Evolutionary conservation across 805 yeast genomes (phyloP), one percentile per base, ranked within the genome.

Genomic region (Candida caryicola): DNA sequence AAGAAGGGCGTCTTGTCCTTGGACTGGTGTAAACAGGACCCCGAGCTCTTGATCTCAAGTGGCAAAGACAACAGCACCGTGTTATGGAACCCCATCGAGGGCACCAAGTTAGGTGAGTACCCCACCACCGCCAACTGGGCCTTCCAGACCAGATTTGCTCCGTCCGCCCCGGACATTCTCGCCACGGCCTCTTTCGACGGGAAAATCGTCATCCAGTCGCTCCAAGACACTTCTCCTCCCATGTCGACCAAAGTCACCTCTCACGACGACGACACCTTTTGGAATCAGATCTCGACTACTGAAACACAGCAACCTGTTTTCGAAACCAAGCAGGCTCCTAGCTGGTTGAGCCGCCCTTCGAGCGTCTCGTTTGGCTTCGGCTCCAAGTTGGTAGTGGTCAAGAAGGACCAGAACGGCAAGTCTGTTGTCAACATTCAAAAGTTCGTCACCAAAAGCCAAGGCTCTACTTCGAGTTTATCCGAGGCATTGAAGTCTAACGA

Each of bases 51-150:
- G 51, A 66, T 93, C 30, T 86, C 97, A n/a, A 77, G 91, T 57
- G 97, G 97, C 43, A 85, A 87, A 54, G 99, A 93, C 62, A 89
- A 89, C 59, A 69, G 87, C 23, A 87, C 95, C 4, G 65, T 81
- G 45, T 68, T 93, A 50, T 93, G 99, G 99, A 88, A 93, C 60
- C 96, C 97, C 18, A 65, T 77, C 37, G 64, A 75, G 15, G 95
- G 90, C 33, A 69, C 68, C 40, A 75, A 78, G 53, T 66, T 91
- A 46, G 95, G 93, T 4, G 85, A 87, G 55, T 93, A 86, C 60
- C 97, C 98, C 37, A 77, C 95, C 9, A 77, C 95, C 25, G 85
- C 95, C 26, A 90, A 88, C 62, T 93, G 99, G 99, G 82, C 86
- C 10, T 93, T 89, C 66, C 81, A 87, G 64, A 77, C 96, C 9